Percentiles rank a stretch among this genome's conserved stretches.
phyloP scores from a whole-genome alignment of 2,329 filamentous ascomycete genomes.

The Cyclaneusma minus region DNA sequence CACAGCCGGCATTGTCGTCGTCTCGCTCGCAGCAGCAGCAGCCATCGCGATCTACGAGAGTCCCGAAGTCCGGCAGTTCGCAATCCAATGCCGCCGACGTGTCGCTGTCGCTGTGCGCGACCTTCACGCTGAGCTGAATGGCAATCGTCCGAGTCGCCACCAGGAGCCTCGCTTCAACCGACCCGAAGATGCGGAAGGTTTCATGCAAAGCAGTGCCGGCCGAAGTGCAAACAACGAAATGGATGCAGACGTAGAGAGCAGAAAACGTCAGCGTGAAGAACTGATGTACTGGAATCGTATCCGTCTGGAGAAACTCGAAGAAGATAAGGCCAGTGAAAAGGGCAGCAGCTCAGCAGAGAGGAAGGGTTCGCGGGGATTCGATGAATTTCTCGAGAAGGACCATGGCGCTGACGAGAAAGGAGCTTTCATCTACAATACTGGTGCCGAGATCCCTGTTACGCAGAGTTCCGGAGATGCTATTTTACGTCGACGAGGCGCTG shows the following conservation, averaged over 20 bases:
- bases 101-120: slow-evolving; percentile 44
- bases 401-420: slow-evolving; percentile 34
- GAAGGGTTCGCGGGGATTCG: slow-evolving; percentile 35
- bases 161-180: slow-evolving; percentile 43
- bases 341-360: slow-evolving; percentile 12
- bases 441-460: slow-evolving; percentile 32
- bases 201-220: slow-evolving; percentile 31
- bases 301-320: slow-evolving; percentile 30
- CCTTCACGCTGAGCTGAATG: slow-evolving; percentile 39
- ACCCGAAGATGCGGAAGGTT: slow-evolving; percentile 50
- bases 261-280: slow-evolving; percentile 46
- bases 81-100: slow-evolving; percentile 43
- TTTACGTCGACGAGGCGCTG: slow-evolving; percentile 30
- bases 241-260: slow-evolving; percentile 46
- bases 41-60: slow-evolving; percentile 39
- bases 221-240: slow-evolving; percentile 32
- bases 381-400: slow-evolving; percentile 41
- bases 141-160: slow-evolving; percentile 22
- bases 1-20: slow-evolving; percentile 18
- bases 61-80: slow-evolving; percentile 44
- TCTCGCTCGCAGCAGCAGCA: slow-evolving; percentile 16
- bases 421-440: slow-evolving; percentile 41
- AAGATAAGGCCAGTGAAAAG: slow-evolving; percentile 12
- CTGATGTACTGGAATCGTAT: slow-evolving; percentile 50
- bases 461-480: slow-evolving; percentile 22